phyloP scores from a whole-genome alignment of 768 basidiomycete genomes.

The Lactarius tabidus region DNA sequence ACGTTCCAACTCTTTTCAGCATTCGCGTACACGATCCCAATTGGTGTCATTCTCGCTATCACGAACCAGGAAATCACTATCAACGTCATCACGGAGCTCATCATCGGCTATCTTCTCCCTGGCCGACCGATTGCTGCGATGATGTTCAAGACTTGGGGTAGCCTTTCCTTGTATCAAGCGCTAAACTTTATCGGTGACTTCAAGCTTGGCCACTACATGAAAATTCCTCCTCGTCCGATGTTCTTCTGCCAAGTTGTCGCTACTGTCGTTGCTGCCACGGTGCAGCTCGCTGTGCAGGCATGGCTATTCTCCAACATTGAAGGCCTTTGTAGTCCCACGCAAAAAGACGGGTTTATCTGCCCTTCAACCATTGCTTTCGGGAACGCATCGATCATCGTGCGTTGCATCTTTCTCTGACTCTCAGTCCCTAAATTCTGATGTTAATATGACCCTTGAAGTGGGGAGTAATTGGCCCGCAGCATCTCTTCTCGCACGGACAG shows the following conservation, averaged over 20 bases:
- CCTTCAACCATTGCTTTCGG: slow-evolving; percentile 45
- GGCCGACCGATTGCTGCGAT: slow-evolving; percentile 77
- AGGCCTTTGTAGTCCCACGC: slow-evolving; percentile 43
- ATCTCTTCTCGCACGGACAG: not conserved
- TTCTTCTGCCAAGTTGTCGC: slow-evolving; percentile 61
- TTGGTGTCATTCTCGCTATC: slow-evolving; percentile 74
- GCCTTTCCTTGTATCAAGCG: slow-evolving; percentile 65
- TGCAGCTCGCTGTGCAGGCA: slow-evolving; percentile 60
- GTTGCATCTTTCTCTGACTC: not conserved
- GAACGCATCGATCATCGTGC: slow-evolving; percentile 26
- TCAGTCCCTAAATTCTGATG: too few species aligned
- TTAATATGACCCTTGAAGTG: not conserved
- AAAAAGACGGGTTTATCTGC: slow-evolving; percentile 34
- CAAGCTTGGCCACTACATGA: slow-evolving; percentile 70
- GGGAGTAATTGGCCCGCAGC: not conserved
- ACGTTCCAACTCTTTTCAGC: slow-evolving; percentile 27
- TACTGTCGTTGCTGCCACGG: slow-evolving; percentile 51
- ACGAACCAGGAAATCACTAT: slow-evolving; percentile 75
- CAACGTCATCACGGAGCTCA: slow-evolving; percentile 72
- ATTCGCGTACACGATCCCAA: slow-evolving; percentile 66
- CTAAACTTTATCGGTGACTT: slow-evolving; percentile 68
- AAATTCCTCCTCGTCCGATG: slow-evolving; percentile 70
- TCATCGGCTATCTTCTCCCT: slow-evolving; percentile 80
- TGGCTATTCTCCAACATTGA: slow-evolving; percentile 33
- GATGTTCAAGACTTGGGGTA: slow-evolving; percentile 84